Conservation (phyloP, 352 stramenopile genomes). For the Globisporangium carolinianum region DNA sequence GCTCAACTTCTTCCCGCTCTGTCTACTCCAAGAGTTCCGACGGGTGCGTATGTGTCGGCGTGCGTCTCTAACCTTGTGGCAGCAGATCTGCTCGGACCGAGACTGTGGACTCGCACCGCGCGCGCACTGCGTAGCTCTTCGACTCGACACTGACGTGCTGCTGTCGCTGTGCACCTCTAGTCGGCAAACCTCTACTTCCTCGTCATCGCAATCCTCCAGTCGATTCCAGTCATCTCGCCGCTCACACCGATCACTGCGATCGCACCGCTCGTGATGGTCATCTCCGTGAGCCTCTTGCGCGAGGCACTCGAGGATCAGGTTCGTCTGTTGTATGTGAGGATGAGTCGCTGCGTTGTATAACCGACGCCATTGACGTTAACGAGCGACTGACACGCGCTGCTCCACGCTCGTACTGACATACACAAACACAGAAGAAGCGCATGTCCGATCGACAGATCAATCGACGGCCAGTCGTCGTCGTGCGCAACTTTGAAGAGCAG, state of each 20-base stretch:
- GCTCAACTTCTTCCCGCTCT: conserved; percentile 64
- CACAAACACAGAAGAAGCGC: conserved; percentile 29
- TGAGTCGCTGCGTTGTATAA: not conserved
- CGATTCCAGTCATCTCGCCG: conserved; percentile 58
- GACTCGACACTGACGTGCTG: too few species aligned
- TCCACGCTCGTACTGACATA: not conserved
- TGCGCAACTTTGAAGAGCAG: conserved; percentile 57
- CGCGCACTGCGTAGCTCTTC: too few species aligned
- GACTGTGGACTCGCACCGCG: too few species aligned
- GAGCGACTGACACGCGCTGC: not conserved
- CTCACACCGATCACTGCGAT: conserved; percentile 60
- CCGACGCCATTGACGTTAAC: not conserved
- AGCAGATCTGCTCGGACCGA: too few species aligned
- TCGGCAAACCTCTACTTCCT: conserved; percentile 78
- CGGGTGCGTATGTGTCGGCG: conserved; percentile 21
- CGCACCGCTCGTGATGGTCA: conserved; percentile 73
- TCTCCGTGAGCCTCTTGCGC: conserved; percentile 68
- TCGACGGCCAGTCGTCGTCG: conserved; percentile 37
- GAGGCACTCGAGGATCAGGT: conserved; percentile 79
- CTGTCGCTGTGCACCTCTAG: conserved; percentile 42
- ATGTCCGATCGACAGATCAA: conserved; percentile 58
- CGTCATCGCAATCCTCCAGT: conserved; percentile 63
- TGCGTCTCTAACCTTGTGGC: not conserved
- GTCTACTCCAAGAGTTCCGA: conserved; percentile 81
- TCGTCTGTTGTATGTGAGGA: conserved; percentile 7